Evolutionary conservation across 352 stramenopile species (phyloP).

Genomic region (Pythium monospermum): DNA sequence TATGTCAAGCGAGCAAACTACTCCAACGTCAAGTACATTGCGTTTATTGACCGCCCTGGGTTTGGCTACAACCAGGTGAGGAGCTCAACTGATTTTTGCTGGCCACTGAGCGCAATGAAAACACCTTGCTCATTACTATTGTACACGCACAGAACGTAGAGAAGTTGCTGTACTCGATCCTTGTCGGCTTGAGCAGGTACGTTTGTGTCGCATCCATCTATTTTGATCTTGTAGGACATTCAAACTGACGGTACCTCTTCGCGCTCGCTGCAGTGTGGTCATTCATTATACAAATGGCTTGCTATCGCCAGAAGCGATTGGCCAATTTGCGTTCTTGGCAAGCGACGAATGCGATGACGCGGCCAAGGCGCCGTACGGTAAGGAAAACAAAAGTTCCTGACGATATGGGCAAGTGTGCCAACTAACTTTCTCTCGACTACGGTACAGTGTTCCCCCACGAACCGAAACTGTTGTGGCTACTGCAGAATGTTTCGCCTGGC

Average conservation of each 20-base stretch:
- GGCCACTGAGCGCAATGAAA: not conserved
- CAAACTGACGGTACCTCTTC: too few relatives aligned
- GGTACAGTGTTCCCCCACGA: conserved; percentile 62
- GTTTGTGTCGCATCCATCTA: too few relatives aligned
- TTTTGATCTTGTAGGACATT: too few relatives aligned
- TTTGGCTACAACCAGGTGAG: conserved; percentile 31
- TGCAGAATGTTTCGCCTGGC: conserved; percentile 54
- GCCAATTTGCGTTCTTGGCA: conserved; percentile 55
- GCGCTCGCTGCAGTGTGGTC: conserved; percentile 70
- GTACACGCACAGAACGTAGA: conserved; percentile 35
- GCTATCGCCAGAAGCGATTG: conserved; percentile 44
- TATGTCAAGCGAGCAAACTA: conserved; percentile 68
- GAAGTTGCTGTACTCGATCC: conserved; percentile 57
- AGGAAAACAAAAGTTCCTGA: too few relatives aligned
- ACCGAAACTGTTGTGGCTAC: conserved; percentile 67
- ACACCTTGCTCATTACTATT: not conserved
- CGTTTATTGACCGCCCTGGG: conserved; percentile 50
- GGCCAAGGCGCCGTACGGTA: conserved; percentile 8
- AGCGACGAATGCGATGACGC: not conserved
- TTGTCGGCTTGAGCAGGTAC: conserved; percentile 59
- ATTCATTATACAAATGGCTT: conserved; percentile 59
- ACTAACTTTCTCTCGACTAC: not conserved
- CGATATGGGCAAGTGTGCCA: not conserved
- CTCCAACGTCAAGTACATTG: conserved; percentile 69
- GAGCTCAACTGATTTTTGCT: not conserved